These are phyloP conservation scores for Clausena lansium DNA, from an alignment of 345 rosid species.

Conservation along the genomic window DNA sequence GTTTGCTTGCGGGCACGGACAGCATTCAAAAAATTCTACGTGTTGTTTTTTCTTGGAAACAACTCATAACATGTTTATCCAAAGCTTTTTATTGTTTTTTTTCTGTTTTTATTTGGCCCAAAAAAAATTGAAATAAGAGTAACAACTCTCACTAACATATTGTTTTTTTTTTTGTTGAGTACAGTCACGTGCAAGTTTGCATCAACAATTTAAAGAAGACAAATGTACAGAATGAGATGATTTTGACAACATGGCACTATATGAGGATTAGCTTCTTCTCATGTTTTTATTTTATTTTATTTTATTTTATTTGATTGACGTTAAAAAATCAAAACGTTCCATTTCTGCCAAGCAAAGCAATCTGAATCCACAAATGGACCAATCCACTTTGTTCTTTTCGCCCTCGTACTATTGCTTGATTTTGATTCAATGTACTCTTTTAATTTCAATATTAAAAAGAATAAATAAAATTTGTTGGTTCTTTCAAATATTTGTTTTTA, in stretches of 20 bases:
- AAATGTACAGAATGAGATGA: neutral
- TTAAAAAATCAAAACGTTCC: constrained; percentile 7
- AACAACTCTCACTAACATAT: no score
- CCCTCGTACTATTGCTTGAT: neutral
- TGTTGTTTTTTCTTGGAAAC: no score
- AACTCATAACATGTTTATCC: no score
- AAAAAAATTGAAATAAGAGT: no score
- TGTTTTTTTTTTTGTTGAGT: no score
- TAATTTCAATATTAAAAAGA: neutral
- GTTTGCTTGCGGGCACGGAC: neutral
- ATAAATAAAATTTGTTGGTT: neutral
- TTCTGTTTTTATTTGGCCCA: no score
- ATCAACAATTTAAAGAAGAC: no score
- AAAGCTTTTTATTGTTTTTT: no score
- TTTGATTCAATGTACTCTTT: neutral
- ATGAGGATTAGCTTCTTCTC: no score
- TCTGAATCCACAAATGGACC: neutral
- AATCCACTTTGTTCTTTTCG: neutral
- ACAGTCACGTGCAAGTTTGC: no score
- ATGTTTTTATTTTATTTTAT: neutral
- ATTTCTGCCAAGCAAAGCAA: constrained; percentile 16
- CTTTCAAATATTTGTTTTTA: neutral
- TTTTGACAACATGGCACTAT: neutral
- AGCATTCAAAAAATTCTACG: neutral
- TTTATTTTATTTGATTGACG: no score